A percentile compares a stretch with the other conserved stretches of the same genome.
phyloP scores from a whole-genome alignment of 2,329 filamentous ascomycete genomes.

The Aspergillus quadricinctus region DNA sequence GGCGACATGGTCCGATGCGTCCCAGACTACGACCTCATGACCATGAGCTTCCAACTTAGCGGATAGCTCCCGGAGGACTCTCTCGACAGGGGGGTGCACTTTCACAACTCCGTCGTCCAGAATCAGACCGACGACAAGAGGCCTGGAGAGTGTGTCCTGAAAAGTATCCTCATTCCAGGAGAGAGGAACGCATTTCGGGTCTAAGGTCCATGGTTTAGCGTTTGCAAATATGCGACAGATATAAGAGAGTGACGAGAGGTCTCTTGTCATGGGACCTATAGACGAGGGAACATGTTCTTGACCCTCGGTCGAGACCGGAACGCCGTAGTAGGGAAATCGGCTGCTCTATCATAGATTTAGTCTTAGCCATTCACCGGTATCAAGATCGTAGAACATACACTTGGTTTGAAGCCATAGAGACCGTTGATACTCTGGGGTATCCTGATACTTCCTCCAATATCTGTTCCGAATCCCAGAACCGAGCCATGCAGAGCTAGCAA shows the following conservation, averaged over 20 bases:
- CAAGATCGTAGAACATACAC: slow-evolving; percentile 20
- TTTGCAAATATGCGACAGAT: slow-evolving; percentile 48
- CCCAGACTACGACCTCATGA: slow-evolving; percentile 54
- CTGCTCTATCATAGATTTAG: slow-evolving; percentile 41
- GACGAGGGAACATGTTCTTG: slow-evolving; percentile 62
- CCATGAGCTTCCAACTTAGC: slow-evolving; percentile 43
- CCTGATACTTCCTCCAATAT: slow-evolving; percentile 50
- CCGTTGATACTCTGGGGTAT: slow-evolving; percentile 49
- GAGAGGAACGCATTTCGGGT: slow-evolving; percentile 52
- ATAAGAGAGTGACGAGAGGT: slow-evolving; percentile 47
- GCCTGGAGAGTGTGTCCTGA: slow-evolving; percentile 36
- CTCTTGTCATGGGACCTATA: slow-evolving; percentile 56
- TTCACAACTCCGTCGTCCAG: slow-evolving; percentile 52
- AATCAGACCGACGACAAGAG: slow-evolving; percentile 49
- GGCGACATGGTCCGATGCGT: slow-evolving; percentile 46
- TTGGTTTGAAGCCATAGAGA: slow-evolving; percentile 47
- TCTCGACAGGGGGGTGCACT: slow-evolving; percentile 51
- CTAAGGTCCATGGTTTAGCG: slow-evolving; percentile 50
- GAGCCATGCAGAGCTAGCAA: slow-evolving; percentile 41
- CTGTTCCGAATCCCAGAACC: slow-evolving; percentile 48
- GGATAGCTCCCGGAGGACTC: slow-evolving; percentile 39
- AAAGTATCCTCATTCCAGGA: slow-evolving; percentile 51
- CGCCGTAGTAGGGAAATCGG: slow-evolving; percentile 55
- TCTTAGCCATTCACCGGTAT: slow-evolving; percentile 32
- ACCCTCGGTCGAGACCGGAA: slow-evolving; percentile 58